Conservation (phyloP, 768 basidiomycete genomes). For the Tylopilus felleus region DNA sequence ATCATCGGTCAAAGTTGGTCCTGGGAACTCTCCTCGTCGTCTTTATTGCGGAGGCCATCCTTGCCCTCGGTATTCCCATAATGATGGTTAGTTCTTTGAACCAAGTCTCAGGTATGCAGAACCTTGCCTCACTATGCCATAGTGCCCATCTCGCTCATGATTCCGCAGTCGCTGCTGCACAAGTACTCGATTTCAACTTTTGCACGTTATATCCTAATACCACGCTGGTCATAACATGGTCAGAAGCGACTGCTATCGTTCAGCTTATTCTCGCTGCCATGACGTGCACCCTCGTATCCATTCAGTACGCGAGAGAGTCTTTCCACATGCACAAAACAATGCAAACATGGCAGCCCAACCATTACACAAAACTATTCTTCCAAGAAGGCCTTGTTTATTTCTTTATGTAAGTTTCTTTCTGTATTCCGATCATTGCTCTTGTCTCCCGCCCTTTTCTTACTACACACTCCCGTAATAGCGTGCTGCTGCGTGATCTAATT, state of each 20-base stretch:
- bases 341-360: not conserved
- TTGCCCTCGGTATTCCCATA: not conserved
- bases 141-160: not conserved
- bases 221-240: not conserved
- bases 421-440: not conserved
- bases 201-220: not conserved
- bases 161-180: not conserved
- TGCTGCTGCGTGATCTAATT: not conserved
- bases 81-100: not conserved
- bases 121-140: not conserved
- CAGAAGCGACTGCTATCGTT: not conserved
- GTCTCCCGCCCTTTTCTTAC: not conserved
- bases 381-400: not conserved
- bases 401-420: not conserved
- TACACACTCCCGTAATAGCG: not conserved
- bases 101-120: not conserved
- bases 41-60: not conserved
- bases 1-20: not conserved
- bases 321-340: not conserved
- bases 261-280: not conserved
- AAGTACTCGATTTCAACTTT: not conserved
- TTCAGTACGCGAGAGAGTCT: not conserved
- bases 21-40: not conserved
- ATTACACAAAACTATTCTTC: not conserved
- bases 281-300: not conserved